Percentiles rank a stretch among this genome's conserved stretches.
Evolutionary conservation across 257 asterid genomes (phyloP).

Genomic region (Anisodus acutangulus): DNA sequence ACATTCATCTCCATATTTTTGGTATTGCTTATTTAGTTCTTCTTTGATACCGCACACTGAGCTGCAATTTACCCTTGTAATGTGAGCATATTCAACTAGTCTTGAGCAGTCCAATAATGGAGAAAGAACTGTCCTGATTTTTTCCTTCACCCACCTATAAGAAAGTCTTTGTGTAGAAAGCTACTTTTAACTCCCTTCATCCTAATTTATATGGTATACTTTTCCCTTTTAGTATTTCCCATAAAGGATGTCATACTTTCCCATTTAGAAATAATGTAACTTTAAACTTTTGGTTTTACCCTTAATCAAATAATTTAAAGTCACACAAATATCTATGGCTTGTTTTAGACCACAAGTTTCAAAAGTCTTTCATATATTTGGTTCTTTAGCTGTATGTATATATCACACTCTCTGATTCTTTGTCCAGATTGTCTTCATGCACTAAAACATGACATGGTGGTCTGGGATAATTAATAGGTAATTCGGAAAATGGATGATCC

Average conservation of each 20-base stretch:
- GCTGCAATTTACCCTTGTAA: conserved; percentile 2
- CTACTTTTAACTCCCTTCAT: not conserved
- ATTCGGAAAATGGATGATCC: conserved; percentile 59
- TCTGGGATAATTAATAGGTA: conserved; percentile 55
- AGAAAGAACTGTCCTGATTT: not conserved
- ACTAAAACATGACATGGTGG: conserved; percentile 38
- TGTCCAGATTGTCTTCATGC: conserved; percentile 33
- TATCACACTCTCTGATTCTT: conserved; percentile 30
- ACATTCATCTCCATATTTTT: not conserved
- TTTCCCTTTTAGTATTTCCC: not conserved
- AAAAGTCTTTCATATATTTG: not conserved
- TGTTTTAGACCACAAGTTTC: no score
- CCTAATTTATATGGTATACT: not conserved
- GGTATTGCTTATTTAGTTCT: not conserved
- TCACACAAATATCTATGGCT: not conserved
- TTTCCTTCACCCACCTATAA: not conserved
- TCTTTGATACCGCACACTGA: not conserved
- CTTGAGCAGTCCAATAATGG: not conserved
- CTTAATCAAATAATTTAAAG: not conserved
- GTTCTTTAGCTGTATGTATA: conserved; percentile 24
- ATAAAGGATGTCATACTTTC: not conserved
- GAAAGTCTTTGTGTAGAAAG: not conserved
- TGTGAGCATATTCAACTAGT: not conserved
- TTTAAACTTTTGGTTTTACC: not conserved
- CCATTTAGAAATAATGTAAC: not conserved